phyloP scores from a whole-genome alignment of 331 rosid genomes.

The Stylosanthes scabra region DNA sequence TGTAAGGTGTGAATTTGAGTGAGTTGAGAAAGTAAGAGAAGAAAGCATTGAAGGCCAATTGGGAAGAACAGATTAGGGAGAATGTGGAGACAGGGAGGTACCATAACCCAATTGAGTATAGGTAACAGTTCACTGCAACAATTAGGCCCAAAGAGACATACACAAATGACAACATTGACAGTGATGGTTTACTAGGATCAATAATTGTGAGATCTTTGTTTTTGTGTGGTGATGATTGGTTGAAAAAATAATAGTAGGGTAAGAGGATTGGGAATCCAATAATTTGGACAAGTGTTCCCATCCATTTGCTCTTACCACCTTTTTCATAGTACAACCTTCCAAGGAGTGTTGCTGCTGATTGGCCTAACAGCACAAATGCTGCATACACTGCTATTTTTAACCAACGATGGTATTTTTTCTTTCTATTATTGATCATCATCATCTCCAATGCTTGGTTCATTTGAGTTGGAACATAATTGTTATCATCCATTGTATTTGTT shows the following conservation, averaged over 20 bases:
- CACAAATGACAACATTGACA: conserved; percentile 38
- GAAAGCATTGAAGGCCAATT: conserved; percentile 74
- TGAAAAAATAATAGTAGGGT: conserved; percentile 46
- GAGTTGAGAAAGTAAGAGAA: conserved; percentile 76
- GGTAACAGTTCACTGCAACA: conserved; percentile 44
- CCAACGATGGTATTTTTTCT: conserved; percentile 31
- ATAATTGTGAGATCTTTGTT: conserved; percentile 36
- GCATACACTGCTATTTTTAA: conserved; percentile 30
- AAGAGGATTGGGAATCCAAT: conserved; percentile 71
- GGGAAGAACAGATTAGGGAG: conserved; percentile 69
- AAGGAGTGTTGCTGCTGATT: conserved; percentile 48
- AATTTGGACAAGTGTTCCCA: conserved; percentile 57
- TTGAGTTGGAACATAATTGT: neutral
- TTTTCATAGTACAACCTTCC: conserved; percentile 48
- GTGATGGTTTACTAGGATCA: conserved; percentile 43
- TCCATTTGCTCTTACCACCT: conserved; percentile 73
- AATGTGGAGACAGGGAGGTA: conserved; percentile 79
- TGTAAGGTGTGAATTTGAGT: conserved; percentile 70
- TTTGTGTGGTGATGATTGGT: conserved; percentile 29
- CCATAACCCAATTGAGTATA: conserved; percentile 63
- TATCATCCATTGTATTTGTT: conserved; percentile 19
- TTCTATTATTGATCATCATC: neutral
- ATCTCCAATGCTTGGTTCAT: conserved; percentile 10
- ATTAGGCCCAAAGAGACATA: conserved; percentile 64
- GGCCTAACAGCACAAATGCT: conserved; percentile 51